A percentile compares a stretch with the other conserved stretches of the same genome.
Conservation (phyloP, 768 basidiomycete genomes). For the Leccinellum luteum region DNA sequence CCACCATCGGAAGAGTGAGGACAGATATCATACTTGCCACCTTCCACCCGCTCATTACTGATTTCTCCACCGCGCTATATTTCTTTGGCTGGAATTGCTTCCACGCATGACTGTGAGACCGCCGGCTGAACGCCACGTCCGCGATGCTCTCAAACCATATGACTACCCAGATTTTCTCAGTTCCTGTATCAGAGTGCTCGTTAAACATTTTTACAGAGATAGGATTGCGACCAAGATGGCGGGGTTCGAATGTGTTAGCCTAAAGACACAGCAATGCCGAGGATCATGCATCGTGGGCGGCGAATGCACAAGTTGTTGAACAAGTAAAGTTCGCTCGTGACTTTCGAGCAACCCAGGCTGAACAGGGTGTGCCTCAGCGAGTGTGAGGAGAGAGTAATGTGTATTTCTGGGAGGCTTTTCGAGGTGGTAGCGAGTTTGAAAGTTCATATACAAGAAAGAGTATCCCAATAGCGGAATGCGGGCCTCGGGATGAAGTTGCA, state of each 20-base stretch:
- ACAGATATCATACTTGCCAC: background rate
- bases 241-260: background rate
- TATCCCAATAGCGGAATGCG: too few species aligned
- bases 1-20: background rate
- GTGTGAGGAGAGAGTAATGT: constrained; percentile 91
- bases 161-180: background rate
- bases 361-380: constrained; percentile 58
- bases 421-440: constrained; percentile 46
- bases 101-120: background rate
- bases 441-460: too few species aligned
- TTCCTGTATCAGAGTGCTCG: background rate
- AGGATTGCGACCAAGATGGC: background rate
- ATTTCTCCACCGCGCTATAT: background rate
- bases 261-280: constrained; percentile 31
- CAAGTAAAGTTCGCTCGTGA: constrained; percentile 27
- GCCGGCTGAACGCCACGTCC: background rate
- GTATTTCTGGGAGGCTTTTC: constrained; percentile 99
- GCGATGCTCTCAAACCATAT: background rate
- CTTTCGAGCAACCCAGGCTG: constrained; percentile 15
- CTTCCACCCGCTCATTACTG: background rate
- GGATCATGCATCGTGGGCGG: constrained; percentile 78
- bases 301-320: constrained; percentile 54
- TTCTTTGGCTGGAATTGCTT: background rate
- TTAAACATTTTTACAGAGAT: background rate
- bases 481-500: too few species aligned